Evolutionary conservation across 148 eudicot genomes (phyloP).

Genomic region (Drosera capensis): DNA sequence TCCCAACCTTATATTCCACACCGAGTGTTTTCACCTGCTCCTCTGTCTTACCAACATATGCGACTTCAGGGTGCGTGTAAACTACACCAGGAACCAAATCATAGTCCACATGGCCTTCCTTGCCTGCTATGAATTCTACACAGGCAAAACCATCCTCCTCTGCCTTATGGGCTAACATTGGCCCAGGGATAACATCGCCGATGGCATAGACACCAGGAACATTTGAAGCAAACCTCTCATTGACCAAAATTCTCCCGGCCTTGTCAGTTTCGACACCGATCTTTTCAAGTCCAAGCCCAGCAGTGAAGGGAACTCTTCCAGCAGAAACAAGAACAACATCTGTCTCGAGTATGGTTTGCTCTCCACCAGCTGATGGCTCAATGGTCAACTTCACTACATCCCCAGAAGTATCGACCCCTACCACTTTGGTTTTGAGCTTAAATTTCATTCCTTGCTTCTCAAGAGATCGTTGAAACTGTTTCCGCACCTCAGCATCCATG

Average conservation of each 20-base stretch:
- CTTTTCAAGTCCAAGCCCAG: conserved; percentile 66
- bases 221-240: conserved; percentile 50
- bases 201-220: conserved; percentile 68
- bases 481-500: conserved; percentile 84
- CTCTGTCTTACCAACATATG: conserved; percentile 90
- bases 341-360: conserved; percentile 61
- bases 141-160: conserved; percentile 96
- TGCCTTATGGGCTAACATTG: conserved; percentile 97
- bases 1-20: conserved; percentile 70
- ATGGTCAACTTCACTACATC: conserved; percentile 51
- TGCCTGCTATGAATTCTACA: conserved; percentile 89
- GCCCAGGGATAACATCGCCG: conserved; percentile 94
- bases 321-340: conserved; percentile 92
- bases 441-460: conserved; percentile 97
- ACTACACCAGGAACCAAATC: conserved; percentile 89
- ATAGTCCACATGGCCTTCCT: conserved; percentile 87
- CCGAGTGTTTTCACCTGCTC: conserved; percentile 84
- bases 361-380: conserved; percentile 86
- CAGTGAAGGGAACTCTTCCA: conserved; percentile 66
- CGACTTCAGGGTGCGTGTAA: conserved; percentile 96
- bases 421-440: conserved; percentile 84
- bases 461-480: conserved; percentile 79
- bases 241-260: conserved; percentile 55
- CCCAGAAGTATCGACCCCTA: conserved; percentile 60
- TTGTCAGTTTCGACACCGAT: conserved; percentile 82